A percentile compares a stretch with the other conserved stretches of the same genome.
phyloP scores from a whole-genome alignment of 352 stramenopile genomes.

The Phytophthora fragariaefolia region DNA sequence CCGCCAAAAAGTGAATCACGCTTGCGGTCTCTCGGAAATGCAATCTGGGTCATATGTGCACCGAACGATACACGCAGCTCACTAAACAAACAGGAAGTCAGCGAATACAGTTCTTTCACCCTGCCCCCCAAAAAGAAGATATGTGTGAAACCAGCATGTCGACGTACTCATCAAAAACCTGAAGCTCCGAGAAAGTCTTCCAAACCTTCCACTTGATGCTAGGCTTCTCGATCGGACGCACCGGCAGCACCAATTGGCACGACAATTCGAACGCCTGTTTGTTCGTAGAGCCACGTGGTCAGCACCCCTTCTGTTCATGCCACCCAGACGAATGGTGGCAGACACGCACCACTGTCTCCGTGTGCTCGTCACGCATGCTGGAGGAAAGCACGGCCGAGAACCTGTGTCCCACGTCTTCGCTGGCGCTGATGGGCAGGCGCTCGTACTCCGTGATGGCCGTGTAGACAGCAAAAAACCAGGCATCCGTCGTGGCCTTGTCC shows the following conservation, averaged over 20 bases:
- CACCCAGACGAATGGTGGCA: constrained; percentile 10
- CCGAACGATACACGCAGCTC: constrained; percentile 61
- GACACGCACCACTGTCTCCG: constrained; percentile 54
- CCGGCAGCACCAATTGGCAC: constrained; percentile 66
- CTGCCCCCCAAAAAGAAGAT: background rate
- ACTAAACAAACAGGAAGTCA: constrained; percentile 38
- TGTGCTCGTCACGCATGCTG: constrained; percentile 66
- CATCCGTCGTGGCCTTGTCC: constrained; percentile 78
- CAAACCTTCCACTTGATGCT: constrained; percentile 84
- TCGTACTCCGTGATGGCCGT: constrained; percentile 71
- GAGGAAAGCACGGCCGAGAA: constrained; percentile 64
- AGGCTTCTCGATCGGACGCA: constrained; percentile 60
- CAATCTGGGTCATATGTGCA: constrained; percentile 59
- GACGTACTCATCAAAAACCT: constrained; percentile 75
- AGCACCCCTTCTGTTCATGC: constrained; percentile 16
- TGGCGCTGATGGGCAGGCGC: constrained; percentile 50
- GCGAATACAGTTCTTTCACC: background rate
- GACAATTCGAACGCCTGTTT: constrained; percentile 75
- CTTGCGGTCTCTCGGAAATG: constrained; percentile 73
- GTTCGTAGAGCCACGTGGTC: constrained; percentile 18
- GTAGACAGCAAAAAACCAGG: constrained; percentile 85
- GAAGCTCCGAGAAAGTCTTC: constrained; percentile 73
- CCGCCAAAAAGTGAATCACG: constrained; percentile 75
- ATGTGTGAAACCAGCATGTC: background rate
- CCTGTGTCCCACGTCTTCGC: constrained; percentile 45